phyloP scores from a whole-genome alignment of 306 rosid genomes.

The Sophora flavescens region DNA sequence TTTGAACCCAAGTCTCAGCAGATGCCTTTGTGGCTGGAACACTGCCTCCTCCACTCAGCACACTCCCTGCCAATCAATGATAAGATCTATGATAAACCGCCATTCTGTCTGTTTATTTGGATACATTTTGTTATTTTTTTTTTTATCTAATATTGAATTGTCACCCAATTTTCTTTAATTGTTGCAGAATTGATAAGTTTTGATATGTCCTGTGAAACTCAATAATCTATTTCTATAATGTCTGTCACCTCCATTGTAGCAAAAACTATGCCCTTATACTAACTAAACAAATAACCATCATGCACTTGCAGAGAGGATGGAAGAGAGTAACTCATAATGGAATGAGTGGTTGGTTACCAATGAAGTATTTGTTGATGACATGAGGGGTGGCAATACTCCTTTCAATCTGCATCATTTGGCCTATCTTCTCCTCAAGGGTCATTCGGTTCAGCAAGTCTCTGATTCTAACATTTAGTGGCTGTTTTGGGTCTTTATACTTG shows the following conservation, averaged over 20 bases:
- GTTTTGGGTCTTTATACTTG: slow-evolving; percentile 84
- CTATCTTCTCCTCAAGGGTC: slow-evolving; percentile 68
- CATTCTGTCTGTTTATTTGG: too few relatives aligned
- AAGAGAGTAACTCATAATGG: too few relatives aligned
- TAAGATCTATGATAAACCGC: not conserved
- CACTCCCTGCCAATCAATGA: slow-evolving; percentile 77
- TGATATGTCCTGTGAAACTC: too few relatives aligned
- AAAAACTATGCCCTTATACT: too few relatives aligned
- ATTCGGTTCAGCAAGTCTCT: slow-evolving; percentile 56
- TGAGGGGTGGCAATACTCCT: slow-evolving; percentile 73
- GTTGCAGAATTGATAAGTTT: too few relatives aligned
- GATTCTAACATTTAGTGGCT: slow-evolving; percentile 69
- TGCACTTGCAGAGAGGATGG: too few relatives aligned
- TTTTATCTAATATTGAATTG: too few relatives aligned
- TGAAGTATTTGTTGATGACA: slow-evolving; percentile 69
- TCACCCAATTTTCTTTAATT: too few relatives aligned
- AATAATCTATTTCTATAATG: not conserved
- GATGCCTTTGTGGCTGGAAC: slow-evolving; percentile 87
- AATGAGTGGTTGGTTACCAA: slow-evolving; percentile 54
- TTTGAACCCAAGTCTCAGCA: slow-evolving; percentile 72
- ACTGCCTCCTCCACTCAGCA: slow-evolving; percentile 98
- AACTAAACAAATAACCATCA: too few relatives aligned
- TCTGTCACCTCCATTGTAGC: not conserved
- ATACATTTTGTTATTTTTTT: too few relatives aligned
- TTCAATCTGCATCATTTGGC: slow-evolving; percentile 94